These are phyloP conservation scores for Salix arbutifolia DNA, from an alignment of 345 rosid species.

Conservation along the genomic window DNA sequence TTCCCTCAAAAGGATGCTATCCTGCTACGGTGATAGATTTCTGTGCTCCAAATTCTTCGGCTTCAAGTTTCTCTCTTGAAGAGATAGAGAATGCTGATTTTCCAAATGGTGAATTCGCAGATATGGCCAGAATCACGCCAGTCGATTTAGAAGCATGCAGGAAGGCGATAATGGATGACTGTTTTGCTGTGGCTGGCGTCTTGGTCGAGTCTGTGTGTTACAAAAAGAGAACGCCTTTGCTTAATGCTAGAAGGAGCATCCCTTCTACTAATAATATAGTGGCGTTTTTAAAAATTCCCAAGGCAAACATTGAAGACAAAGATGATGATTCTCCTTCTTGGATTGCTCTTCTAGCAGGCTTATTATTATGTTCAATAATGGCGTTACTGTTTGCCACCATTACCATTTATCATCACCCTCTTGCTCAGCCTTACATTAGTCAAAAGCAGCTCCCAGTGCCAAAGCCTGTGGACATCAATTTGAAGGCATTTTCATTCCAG, in stretches of 20 bases:
- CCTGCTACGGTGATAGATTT: slow-evolving; percentile 26
- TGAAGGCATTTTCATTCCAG: slow-evolving; percentile 34
- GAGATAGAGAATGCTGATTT: slow-evolving; percentile 21
- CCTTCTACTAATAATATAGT: slow-evolving; percentile 19
- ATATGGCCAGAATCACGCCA: slow-evolving; percentile 12
- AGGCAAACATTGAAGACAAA: not conserved
- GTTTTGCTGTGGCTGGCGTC: slow-evolving; percentile 28
- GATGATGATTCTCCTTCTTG: slow-evolving; percentile 11
- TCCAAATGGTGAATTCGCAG: slow-evolving; percentile 9
- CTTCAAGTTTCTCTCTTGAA: slow-evolving; percentile 15
- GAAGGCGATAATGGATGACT: slow-evolving; percentile 22
- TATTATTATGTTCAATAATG: slow-evolving; percentile 14
- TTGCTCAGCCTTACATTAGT: slow-evolving; percentile 6
- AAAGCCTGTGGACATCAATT: slow-evolving; percentile 28
- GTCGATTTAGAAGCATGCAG: slow-evolving; percentile 15
- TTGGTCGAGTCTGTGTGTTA: slow-evolving; percentile 13
- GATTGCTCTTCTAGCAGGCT: slow-evolving; percentile 9
- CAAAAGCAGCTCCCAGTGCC: slow-evolving; percentile 2
- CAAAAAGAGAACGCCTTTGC: slow-evolving; percentile 34
- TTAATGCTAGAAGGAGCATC: slow-evolving; percentile 31
- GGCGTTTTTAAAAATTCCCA: slow-evolving; percentile 30
- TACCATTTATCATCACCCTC: slow-evolving; percentile 26
- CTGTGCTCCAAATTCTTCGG: slow-evolving; percentile 21
- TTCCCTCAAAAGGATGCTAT: slow-evolving; percentile 36
- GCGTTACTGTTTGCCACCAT: slow-evolving; percentile 20